Evolutionary conservation across 1,139 yeast species (phyloP), one percentile per base, ranked within the genome.

Genomic region (Suhomyces maxii): DNA sequence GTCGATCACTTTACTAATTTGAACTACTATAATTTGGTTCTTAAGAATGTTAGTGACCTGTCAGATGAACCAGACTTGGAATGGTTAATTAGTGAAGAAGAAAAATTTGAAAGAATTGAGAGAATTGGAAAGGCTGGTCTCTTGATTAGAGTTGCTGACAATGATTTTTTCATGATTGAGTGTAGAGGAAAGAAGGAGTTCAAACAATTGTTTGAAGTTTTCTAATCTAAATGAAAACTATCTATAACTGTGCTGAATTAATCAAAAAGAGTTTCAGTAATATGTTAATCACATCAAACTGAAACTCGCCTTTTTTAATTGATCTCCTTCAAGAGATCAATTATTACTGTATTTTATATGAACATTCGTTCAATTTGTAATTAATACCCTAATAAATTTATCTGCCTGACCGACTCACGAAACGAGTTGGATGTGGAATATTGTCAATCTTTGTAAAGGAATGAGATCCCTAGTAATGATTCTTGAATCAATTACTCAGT

Each of bases 91-190:
- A 46, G 63, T 36, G 73, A 67, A 34, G 69, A 65, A 26, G 67
- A 64, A 5, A 69, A 63, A 45, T 51, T 49, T 39, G 59, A 61
- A 34, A 54, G 65, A 28, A 60, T 74, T 37, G 74, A 73, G 51
- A 61, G 65, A 46, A 73, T 75, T 34, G 80, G 80, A 11, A 73
- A 68, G 48, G 80, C 80, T 6, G 80, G 77, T 8, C 60, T 75
- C 51, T 63, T 75, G 53, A 63, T 75, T 34, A 70, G 67, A 51
- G 68, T 60, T 4, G 52, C 61, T 11, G 61, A 61, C n/a, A 56
- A 57, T 28, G 63, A 64, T 30, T 64, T 70, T 39, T 75, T 56
- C 56, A 74, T 75, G 79, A 63, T 75, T 50, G 80, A 75, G 54
- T 74, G 78, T 54, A 71, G 67, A 56, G 80, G 80, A 4, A 73